phyloP scores from a whole-genome alignment of 305 asterid genomes.

The Rubia peregrina region DNA sequence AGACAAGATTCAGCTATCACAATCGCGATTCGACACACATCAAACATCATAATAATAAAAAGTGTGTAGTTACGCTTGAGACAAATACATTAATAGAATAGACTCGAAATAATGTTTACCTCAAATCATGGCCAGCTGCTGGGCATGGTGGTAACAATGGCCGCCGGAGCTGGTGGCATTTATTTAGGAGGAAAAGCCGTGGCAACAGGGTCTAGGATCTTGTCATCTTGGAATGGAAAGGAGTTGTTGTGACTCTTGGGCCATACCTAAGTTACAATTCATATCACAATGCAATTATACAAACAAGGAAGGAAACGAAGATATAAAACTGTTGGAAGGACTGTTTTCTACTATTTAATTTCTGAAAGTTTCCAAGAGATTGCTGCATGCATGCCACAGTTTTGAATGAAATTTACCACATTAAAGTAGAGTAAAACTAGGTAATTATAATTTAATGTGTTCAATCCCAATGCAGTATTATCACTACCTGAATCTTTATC shows the following conservation, averaged over 20 bases:
- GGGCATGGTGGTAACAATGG: not conserved
- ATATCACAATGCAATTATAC: no score
- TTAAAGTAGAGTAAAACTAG: not conserved
- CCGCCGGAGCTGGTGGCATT: not conserved
- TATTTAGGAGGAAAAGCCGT: no score
- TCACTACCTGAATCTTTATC: not conserved
- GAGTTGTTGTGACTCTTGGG: slow-evolving; percentile 1
- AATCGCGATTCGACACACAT: no score
- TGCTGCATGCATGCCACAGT: not conserved
- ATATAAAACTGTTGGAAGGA: not conserved
- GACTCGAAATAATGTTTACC: no score
- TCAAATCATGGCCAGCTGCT: not conserved
- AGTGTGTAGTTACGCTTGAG: no score
- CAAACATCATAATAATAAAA: no score
- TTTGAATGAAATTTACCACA: not conserved
- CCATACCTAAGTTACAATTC: not conserved
- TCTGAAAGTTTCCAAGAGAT: not conserved
- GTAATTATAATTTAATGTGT: not conserved
- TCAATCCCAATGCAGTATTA: not conserved
- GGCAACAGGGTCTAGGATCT: not conserved
- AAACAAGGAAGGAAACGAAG: not conserved
- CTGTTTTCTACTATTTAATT: slow-evolving; percentile 4
- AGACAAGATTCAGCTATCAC: no score
- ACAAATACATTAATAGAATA: no score
- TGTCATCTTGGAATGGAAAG: not conserved